A percentile compares a stretch with the other conserved stretches of the same genome.
These are phyloP conservation scores for Sphagnum fallax DNA, from an alignment of 228 moss, liverwort and hornwort genomes.

Conservation along the genomic window DNA sequence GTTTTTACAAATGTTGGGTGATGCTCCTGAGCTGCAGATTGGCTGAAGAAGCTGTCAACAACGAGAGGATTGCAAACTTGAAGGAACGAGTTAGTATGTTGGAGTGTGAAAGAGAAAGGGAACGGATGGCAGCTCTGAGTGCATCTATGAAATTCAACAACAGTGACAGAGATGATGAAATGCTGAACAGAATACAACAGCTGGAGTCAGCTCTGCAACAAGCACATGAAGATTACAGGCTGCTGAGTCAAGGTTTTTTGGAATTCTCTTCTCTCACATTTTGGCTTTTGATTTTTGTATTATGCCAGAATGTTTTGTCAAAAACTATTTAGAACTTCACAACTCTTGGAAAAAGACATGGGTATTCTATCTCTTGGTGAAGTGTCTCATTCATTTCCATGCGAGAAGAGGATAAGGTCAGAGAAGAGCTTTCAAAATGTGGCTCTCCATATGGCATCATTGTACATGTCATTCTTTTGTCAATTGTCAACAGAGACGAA, in stretches of 20 bases:
- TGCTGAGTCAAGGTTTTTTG: constrained; percentile 12
- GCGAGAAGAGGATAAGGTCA: too few species aligned
- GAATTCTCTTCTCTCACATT: neutral
- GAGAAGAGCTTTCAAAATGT: too few species aligned
- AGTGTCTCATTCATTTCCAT: too few species aligned
- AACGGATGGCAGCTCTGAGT: constrained; percentile 1
- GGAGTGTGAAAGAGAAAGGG: constrained; percentile 25
- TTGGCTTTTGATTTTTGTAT: too few species aligned
- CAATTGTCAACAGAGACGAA: constrained; percentile 16
- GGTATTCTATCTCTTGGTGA: too few species aligned
- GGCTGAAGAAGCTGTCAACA: constrained; percentile 18
- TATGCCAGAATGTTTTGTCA: too few species aligned
- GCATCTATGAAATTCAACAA: constrained; percentile 16
- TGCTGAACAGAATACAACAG: constrained; percentile 37
- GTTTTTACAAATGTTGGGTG: too few species aligned
- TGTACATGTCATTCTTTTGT: too few species aligned
- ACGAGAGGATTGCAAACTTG: constrained; percentile 20
- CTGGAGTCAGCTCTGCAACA: constrained; percentile 36
- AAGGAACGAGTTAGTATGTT: constrained; percentile 26
- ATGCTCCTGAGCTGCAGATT: constrained; percentile 9
- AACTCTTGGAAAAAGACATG: too few species aligned
- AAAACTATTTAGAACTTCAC: too few species aligned
- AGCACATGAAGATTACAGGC: constrained; percentile 43
- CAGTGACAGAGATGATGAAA: constrained; percentile 20
- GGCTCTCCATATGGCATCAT: too few species aligned